Percentiles rank a stretch among this genome's conserved stretches.
Evolutionary conservation across 2,329 filamentous ascomycete genomes (phyloP).

Genomic region (Exserohilum rostratum): DNA sequence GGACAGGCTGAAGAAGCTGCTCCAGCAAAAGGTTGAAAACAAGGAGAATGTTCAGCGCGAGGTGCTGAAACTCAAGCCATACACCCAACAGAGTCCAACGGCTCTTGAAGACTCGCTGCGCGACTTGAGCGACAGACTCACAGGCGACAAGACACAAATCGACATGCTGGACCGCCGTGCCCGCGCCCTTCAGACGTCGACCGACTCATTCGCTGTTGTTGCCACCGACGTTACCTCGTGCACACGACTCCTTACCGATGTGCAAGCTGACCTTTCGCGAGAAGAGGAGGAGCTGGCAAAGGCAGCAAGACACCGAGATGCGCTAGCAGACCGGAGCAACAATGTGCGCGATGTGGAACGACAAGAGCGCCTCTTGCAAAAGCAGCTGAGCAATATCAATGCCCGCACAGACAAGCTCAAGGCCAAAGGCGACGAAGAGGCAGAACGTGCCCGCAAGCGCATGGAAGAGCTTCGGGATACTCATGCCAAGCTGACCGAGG

Average conservation of each 20-base stretch:
- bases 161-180: slow-evolving; percentile 85
- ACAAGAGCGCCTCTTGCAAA: slow-evolving; percentile 79
- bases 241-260: slow-evolving; percentile 87
- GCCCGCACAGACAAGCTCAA: slow-evolving; percentile 85
- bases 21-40: slow-evolving; percentile 74
- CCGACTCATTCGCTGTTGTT: slow-evolving; percentile 86
- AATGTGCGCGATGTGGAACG: slow-evolving; percentile 91
- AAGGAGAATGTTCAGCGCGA: slow-evolving; percentile 79
- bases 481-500: slow-evolving; percentile 81
- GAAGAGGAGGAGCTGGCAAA: slow-evolving; percentile 89
- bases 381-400: slow-evolving; percentile 83
- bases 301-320: slow-evolving; percentile 82
- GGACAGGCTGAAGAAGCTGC: slow-evolving; percentile 70
- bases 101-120: slow-evolving; percentile 80
- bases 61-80: slow-evolving; percentile 86
- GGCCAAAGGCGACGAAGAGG: slow-evolving; percentile 80
- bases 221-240: slow-evolving; percentile 84
- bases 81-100: slow-evolving; percentile 86
- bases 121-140: slow-evolving; percentile 80
- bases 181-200: slow-evolving; percentile 88
- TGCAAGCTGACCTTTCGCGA: slow-evolving; percentile 80
- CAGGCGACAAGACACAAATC: slow-evolving; percentile 80
- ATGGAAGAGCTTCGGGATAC: slow-evolving; percentile 88
- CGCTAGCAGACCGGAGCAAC: slow-evolving; percentile 83
- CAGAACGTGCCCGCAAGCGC: slow-evolving; percentile 77